Base-by-base conservation (phyloP, 2,329 filamentous ascomycete genomes). In the Colletotrichum plurivorum region DNA sequence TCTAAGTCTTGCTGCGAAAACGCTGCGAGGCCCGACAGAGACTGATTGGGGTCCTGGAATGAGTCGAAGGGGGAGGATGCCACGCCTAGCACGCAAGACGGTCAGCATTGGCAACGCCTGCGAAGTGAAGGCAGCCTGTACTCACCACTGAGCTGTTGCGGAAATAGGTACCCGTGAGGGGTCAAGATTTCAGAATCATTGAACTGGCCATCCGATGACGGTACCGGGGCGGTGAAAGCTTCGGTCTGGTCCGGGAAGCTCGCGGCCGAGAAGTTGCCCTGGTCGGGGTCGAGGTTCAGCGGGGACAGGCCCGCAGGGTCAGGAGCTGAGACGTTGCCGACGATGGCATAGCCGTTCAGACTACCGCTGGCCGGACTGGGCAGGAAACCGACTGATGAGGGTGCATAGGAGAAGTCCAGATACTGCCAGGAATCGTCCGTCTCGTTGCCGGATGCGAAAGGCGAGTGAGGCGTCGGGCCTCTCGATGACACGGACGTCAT, bases 281-380 rank as follows among this genome's bases (percentile, higher is more conserved):
- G 77, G 39, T 83, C 81, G 70, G 13, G 41, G 51, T 85, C 81
- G 8, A 82, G 72, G 52, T 81, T 77, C 22, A 84, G 72, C 3
- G 84, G 85, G 22, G 85, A 86, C 46, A 83, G 73, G 48, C 74
- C 77, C 31, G 74, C 73, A 49, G 76, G 76, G 16, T 77, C 79
- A 39, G 73, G 73, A 43, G 72, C 75, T 27, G 75, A 76, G 16
- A 75, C 73, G 70, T 82, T 81, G 36, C 82, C 80, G 54, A 88
- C 76, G 51, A 88, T 76, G 13, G 80, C 81, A 76, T 84, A 89
- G 22, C 86, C 86, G 45, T 81, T 82, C 72, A 88, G 75, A 68
- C 86, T 88, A 15, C 83, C 81, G 72, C 82, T 86, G 12, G 82
- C 82, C 5, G 87, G 86, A 70, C 87, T 87, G 27, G 84, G 81